Evolutionary conservation across 768 basidiomycete genomes (phyloP).

Genomic region (Mycena epipterygia): DNA sequence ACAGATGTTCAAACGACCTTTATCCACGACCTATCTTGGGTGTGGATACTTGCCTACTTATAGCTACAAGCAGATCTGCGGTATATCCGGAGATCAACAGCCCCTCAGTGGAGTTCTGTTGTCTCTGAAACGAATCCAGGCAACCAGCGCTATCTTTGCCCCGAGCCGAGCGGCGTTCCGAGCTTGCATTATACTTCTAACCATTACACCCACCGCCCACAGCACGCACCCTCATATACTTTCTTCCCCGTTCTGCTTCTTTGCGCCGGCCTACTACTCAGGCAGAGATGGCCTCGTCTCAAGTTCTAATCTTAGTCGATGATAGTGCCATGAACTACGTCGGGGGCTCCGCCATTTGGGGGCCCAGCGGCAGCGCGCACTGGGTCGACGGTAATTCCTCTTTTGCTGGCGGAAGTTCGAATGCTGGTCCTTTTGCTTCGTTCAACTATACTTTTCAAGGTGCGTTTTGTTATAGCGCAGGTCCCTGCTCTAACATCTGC

Average conservation of each 20-base stretch:
- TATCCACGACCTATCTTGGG: too few species aligned
- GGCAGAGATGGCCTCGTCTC: background rate
- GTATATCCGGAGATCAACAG: too few species aligned
- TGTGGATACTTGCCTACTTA: too few species aligned
- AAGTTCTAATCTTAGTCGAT: background rate
- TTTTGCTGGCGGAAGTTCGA: background rate
- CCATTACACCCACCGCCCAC: background rate
- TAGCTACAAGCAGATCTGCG: too few species aligned
- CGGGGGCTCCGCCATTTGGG: background rate
- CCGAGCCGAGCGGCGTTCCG: background rate
- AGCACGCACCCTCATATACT: background rate
- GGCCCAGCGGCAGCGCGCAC: background rate
- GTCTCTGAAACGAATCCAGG: too few species aligned
- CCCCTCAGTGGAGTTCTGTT: too few species aligned
- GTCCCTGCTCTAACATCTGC: background rate
- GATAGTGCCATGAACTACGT: background rate
- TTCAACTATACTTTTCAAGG: slow-evolving; percentile 1
- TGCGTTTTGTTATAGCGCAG: background rate
- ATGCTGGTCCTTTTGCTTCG: background rate
- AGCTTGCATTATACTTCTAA: background rate
- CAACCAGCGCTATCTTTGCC: too few species aligned
- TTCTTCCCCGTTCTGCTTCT: background rate
- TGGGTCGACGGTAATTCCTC: background rate
- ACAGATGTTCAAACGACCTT: too few species aligned
- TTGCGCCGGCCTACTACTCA: background rate